Percentiles rank a stretch among this genome's conserved stretches.
Conservation (phyloP, 208 protist genomes). For the Spongospora subterranea region DNA sequence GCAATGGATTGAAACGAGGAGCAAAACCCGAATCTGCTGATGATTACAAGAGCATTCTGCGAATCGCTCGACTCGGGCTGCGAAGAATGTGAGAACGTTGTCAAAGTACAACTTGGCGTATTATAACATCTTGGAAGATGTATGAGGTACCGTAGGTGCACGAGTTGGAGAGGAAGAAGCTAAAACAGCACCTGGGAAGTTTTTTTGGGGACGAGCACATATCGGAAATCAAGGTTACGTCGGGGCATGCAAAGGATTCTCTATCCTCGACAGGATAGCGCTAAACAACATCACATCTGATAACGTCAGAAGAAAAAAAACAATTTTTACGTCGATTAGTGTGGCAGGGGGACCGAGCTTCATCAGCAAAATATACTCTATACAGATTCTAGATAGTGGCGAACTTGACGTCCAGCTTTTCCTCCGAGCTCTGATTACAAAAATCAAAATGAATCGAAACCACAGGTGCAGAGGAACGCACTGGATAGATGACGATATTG, state of each 20-base stretch:
- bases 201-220: conserved; percentile 11
- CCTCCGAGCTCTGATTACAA: background rate
- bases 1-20: background rate
- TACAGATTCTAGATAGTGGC: too few relatives aligned
- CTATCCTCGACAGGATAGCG: background rate
- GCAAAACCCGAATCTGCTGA: background rate
- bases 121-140: background rate
- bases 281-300: background rate
- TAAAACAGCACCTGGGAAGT: background rate
- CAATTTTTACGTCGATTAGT: background rate
- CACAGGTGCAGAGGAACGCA: background rate
- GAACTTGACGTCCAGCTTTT: background rate
- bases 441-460: background rate
- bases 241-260: background rate
- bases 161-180: conserved; percentile 35
- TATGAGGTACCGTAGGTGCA: conserved; percentile 26
- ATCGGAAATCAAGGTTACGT: background rate
- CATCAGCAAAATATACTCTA: background rate
- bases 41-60: background rate
- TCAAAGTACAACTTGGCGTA: background rate
- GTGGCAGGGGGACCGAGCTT: background rate
- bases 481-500: background rate
- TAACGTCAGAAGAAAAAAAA: too few relatives aligned
- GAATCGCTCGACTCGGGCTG: background rate
- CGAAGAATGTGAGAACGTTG: background rate